A percentile compares a stretch with the other conserved stretches of the same genome.
These are phyloP conservation scores for Xylariales sp. DNA, from an alignment of 2,329 filamentous ascomycete species.

Conservation along the genomic window DNA sequence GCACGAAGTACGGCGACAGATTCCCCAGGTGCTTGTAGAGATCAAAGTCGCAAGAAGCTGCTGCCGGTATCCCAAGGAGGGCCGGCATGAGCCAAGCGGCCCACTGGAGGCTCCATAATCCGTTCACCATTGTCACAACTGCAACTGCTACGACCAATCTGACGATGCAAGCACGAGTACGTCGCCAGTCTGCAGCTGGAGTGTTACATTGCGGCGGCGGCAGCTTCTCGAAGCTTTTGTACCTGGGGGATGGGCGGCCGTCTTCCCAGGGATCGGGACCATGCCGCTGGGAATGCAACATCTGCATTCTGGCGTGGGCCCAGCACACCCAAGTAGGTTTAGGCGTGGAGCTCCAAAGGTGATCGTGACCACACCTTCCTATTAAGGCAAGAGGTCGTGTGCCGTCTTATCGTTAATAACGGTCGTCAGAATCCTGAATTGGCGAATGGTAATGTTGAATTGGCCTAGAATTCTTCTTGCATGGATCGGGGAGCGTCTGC, in stretches of 20 bases:
- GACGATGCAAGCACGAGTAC: neutral
- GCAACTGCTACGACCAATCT: neutral
- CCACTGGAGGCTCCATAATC: neutral
- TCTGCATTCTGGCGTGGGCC: neutral
- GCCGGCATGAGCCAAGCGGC: slow-evolving; percentile 1
- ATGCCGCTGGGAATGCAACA: neutral
- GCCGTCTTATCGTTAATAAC: neutral
- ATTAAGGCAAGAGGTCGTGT: neutral
- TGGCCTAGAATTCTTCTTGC: too few species aligned
- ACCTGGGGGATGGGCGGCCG: too few species aligned
- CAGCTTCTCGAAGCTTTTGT: neutral
- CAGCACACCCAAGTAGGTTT: neutral
- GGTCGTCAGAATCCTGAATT: too few species aligned
- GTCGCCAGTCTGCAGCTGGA: neutral
- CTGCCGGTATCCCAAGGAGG: neutral
- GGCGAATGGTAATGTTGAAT: too few species aligned
- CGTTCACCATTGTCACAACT: too few species aligned
- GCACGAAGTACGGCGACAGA: slow-evolving; percentile 18
- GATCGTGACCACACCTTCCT: neutral
- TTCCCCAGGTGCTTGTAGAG: slow-evolving; percentile 18
- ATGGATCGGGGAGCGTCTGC: too few species aligned
- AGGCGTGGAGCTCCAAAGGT: neutral
- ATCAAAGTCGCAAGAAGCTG: slow-evolving; percentile 11
- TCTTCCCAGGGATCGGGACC: too few species aligned
- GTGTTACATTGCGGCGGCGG: neutral